A percentile compares a stretch with the other conserved stretches of the same genome.
Evolutionary conservation across 768 basidiomycete genomes (phyloP).

Genomic region (Pleurotus citrinopileatus): DNA sequence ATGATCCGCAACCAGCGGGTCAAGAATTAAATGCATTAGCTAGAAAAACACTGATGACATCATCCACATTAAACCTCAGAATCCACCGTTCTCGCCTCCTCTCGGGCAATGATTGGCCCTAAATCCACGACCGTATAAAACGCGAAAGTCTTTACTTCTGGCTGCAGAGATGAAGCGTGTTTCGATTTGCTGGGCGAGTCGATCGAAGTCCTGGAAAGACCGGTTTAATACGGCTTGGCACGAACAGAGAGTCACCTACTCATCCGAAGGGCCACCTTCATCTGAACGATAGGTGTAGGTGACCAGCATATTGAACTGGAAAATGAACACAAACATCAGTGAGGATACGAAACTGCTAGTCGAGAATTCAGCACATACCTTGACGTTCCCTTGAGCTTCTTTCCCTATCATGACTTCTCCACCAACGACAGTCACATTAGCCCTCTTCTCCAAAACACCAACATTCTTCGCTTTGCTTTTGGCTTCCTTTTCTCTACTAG

Average conservation of each 20-base stretch:
- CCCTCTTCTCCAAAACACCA: conserved; percentile 84
- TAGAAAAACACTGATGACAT: not conserved
- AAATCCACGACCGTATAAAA: conserved; percentile 87
- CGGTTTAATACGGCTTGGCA: conserved; percentile 14
- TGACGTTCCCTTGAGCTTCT: conserved; percentile 73
- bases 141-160: conserved; percentile 84
- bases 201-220: not conserved
- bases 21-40: not conserved
- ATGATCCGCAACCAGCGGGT: too few relatives aligned
- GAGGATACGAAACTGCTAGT: not conserved
- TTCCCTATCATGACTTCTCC: conserved; percentile 86
- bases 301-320: conserved; percentile 90
- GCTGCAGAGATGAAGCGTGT: conserved; percentile 37
- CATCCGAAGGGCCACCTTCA: conserved; percentile 68
- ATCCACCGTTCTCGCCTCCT: conserved; percentile 38
- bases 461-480: conserved; percentile 54
- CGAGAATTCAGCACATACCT: conserved; percentile 41
- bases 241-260: conserved; percentile 38
- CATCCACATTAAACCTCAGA: conserved; percentile 17
- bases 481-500: conserved; percentile 44
- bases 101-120: conserved; percentile 64
- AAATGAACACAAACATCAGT: not conserved
- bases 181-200: conserved; percentile 25
- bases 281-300: conserved; percentile 94
- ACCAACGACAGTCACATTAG: conserved; percentile 85